Evolutionary conservation across 2,329 filamentous ascomycete genomes (phyloP).

Genomic region (Xylariaceae sp.): DNA sequence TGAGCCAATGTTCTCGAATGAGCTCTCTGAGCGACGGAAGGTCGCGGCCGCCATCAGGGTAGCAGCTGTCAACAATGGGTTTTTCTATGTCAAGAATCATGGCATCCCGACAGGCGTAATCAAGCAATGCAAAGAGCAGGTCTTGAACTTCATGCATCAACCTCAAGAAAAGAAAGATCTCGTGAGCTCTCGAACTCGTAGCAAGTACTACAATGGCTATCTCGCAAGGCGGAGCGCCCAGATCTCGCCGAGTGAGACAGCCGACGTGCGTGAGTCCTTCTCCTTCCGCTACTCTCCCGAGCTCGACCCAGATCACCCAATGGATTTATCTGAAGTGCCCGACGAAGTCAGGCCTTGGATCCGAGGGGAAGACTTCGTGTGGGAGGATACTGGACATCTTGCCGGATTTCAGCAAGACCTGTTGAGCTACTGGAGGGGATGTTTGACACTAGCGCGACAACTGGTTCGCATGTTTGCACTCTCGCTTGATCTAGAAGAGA

Average conservation of each 20-base stretch:
- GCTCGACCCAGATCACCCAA: constrained; percentile 34
- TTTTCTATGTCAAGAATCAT: constrained; percentile 45
- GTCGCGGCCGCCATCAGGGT: constrained; percentile 37
- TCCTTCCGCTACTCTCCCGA: constrained; percentile 30
- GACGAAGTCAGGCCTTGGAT: constrained; percentile 37
- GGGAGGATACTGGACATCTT: constrained; percentile 30
- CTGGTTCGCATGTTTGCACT: constrained; percentile 37
- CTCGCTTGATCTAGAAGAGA: constrained; percentile 34
- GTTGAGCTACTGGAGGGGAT: constrained; percentile 29
- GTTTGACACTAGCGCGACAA: constrained; percentile 32
- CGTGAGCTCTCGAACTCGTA: constrained; percentile 29
- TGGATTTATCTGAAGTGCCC: constrained; percentile 37
- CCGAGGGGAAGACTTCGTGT: constrained; percentile 46
- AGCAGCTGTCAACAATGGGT: constrained; percentile 37
- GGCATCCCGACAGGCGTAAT: constrained; percentile 35
- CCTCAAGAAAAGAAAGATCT: constrained; percentile 37
- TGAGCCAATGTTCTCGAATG: constrained; percentile 31
- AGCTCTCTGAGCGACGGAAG: constrained; percentile 29
- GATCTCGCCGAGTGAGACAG: constrained; percentile 17
- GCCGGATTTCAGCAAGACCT: constrained; percentile 32
- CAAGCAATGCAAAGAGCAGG: constrained; percentile 26
- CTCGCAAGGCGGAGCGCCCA: constrained; percentile 28
- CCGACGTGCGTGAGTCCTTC: constrained; percentile 31
- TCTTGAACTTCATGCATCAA: constrained; percentile 45
- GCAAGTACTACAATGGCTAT: constrained; percentile 35